Evolutionary conservation across 2,329 filamentous ascomycete genomes (phyloP), one percentile per base, ranked within the genome.

Genomic region (Ramularia endophylla): DNA sequence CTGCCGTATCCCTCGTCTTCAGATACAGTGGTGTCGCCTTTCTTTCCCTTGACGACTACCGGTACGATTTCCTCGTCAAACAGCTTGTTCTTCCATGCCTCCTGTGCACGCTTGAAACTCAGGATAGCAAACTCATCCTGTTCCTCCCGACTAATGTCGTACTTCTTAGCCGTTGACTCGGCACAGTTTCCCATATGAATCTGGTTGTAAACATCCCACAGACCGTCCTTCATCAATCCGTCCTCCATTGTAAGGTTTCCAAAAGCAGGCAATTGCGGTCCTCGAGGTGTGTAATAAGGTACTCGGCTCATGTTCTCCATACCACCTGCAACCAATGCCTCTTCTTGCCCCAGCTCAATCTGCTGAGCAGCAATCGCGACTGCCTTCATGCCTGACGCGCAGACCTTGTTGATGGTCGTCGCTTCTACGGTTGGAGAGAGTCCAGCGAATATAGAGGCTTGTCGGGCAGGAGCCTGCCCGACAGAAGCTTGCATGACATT

Each of bases 301-400:
- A 95, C 87, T 28, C 85, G 78, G 5, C 86, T 87, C 92, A 98
- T 98, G 67, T 87, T 95, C 71, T 98, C 92, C 85, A 98, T 95
- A 40, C 92, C 92, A 48, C 92, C 92, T 1, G 92, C 92, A 6
- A 97, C 75, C 63, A 94, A 85, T 0, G 85, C 89, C 58, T 94
- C 86, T 12, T 87, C 79, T 8, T 94, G 75, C 4, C 92, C 90
- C 8, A 98, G 77, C 66, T 95, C 87, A 55, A 97, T 95, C 60
- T 94, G 92, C 60, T 95, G 87, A 1, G 90, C 90, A 1, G 90
- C 92, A 32, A 97, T 77, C 16, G 78, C 81, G 4, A 97, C 88
- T 1, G 92, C 85, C 66, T 98, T 98, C 52, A 98, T 73, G 4
- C 92, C 92, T 0, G 89, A 95, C 3, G 92, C 85, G 71, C 92